A percentile compares a stretch with the other conserved stretches of the same genome.
Conservation (phyloP, 352 stramenopile species). For the Phytophthora lateralis region DNA sequence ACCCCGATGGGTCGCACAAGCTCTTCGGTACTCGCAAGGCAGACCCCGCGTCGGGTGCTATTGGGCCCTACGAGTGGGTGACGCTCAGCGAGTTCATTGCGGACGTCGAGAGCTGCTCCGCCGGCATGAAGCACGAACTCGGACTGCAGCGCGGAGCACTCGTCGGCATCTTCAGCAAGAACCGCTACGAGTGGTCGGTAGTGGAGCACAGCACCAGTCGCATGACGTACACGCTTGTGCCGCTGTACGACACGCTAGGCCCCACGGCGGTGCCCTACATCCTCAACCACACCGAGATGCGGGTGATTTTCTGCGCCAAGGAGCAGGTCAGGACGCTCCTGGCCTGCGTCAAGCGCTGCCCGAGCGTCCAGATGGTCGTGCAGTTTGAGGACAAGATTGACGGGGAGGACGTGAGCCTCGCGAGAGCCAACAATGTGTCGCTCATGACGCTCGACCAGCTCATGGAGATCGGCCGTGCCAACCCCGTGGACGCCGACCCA, state of each 20-base stretch:
- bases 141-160: constrained; percentile 50
- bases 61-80: constrained; percentile 63
- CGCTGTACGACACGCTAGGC: constrained; percentile 83
- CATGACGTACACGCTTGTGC: constrained; percentile 75
- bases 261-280: constrained; percentile 75
- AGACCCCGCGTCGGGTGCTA: constrained; percentile 38
- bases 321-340: constrained; percentile 69
- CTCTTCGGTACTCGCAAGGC: constrained; percentile 63
- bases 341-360: constrained; percentile 53
- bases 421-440: constrained; percentile 45
- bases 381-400: constrained; percentile 66
- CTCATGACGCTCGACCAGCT: constrained; percentile 55
- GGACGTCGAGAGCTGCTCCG: constrained; percentile 48
- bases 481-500: constrained; percentile 55
- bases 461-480: constrained; percentile 39
- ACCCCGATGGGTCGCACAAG: constrained; percentile 49
- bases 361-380: constrained; percentile 57
- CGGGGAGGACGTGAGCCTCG: constrained; percentile 41
- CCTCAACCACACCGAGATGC: constrained; percentile 82
- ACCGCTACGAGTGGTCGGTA: constrained; percentile 77
- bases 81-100: constrained; percentile 65
- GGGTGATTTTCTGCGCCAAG: constrained; percentile 73
- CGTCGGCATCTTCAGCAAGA: constrained; percentile 81
- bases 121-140: constrained; percentile 48
- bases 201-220: constrained; percentile 76